phyloP scores from a whole-genome alignment of 176 grass and related monocot genomes.

The Poa pratensis region DNA sequence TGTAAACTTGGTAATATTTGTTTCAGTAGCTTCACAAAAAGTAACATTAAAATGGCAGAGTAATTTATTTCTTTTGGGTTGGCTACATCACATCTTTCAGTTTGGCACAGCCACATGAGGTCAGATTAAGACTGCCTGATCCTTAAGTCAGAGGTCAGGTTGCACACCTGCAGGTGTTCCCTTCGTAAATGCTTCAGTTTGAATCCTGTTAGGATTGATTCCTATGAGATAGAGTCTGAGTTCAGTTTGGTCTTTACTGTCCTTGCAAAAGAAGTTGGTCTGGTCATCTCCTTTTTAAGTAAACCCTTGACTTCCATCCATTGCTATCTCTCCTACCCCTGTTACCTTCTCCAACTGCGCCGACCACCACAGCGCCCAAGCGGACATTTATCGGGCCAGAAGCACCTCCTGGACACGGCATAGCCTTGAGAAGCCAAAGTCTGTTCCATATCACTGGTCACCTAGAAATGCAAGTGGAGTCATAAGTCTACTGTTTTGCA shows the following conservation, averaged over 20 bases:
- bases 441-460: background rate
- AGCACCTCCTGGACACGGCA: background rate
- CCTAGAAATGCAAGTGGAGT: background rate
- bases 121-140: background rate
- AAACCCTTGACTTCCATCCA: background rate
- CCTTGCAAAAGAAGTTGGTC: background rate
- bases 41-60: background rate
- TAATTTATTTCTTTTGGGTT: background rate
- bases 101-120: conserved; percentile 1
- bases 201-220: background rate
- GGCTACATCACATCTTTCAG: background rate
- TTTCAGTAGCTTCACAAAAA: conserved; percentile 8
- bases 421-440: background rate
- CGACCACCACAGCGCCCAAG: background rate
- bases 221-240: background rate
- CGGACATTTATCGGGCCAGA: background rate
- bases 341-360: background rate
- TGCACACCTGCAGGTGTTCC: no score
- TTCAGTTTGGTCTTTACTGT: background rate
- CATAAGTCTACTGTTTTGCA: conserved; percentile 5
- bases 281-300: background rate
- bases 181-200: background rate
- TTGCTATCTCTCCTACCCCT: background rate
- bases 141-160: background rate
- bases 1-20: conserved; percentile 26